phyloP scores from a whole-genome alignment of 2,329 filamentous ascomycete genomes.

The Acephala macrosclerotiorum region DNA sequence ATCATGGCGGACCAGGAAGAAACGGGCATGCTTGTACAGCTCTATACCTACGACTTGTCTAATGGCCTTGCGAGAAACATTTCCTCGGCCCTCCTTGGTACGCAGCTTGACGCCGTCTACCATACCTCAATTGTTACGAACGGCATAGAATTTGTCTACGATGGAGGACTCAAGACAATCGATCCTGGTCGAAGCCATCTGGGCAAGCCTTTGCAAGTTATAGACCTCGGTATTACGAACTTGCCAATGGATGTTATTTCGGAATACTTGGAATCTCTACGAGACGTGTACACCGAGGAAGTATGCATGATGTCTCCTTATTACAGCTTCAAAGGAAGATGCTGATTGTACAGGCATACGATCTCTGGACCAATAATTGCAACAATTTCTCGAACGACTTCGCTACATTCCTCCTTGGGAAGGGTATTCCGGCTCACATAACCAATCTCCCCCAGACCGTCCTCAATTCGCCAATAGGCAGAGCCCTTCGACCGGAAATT shows the following conservation, averaged over 20 bases:
- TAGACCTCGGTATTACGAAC: conserved; percentile 78
- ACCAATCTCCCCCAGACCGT: conserved; percentile 85
- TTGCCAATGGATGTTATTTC: conserved; percentile 82
- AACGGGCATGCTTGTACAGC: conserved; percentile 71
- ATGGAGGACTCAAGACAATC: conserved; percentile 85
- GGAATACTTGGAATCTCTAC: conserved; percentile 87
- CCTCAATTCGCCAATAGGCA: conserved; percentile 84
- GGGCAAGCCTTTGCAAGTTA: conserved; percentile 79
- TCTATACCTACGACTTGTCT: conserved; percentile 83
- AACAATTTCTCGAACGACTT: conserved; percentile 98
- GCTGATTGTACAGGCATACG: conserved; percentile 66
- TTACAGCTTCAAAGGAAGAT: conserved; percentile 14
- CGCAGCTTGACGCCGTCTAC: conserved; percentile 89
- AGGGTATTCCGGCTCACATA: conserved; percentile 88
- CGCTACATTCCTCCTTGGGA: conserved; percentile 86
- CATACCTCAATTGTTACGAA: conserved; percentile 90
- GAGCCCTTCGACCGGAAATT: conserved; percentile 83
- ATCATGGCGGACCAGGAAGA: background rate
- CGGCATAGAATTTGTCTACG: conserved; percentile 89
- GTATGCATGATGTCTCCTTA: conserved; percentile 48
- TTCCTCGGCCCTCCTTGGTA: conserved; percentile 61
- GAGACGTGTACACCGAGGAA: conserved; percentile 81
- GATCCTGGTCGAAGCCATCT: conserved; percentile 85
- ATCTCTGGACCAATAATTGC: conserved; percentile 91
- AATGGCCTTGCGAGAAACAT: conserved; percentile 60